Evolutionary conservation across 2,329 filamentous ascomycete species (phyloP), one percentile per base, ranked within the genome.

Genomic region (Alternaria consortialis): DNA sequence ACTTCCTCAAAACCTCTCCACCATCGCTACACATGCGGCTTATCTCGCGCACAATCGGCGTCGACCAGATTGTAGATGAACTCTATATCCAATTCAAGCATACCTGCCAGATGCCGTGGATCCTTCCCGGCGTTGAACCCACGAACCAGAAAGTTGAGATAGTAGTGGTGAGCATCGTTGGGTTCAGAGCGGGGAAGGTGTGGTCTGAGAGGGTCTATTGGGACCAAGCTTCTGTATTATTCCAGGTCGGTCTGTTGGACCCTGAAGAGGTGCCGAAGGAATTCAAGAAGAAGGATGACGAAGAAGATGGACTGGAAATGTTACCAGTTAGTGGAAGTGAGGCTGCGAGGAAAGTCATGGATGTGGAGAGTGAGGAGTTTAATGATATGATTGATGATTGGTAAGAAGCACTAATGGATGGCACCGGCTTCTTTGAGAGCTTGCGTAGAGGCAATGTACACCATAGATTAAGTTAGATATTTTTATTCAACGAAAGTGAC

Each of bases 51-150:
- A 89, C 87, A 0, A 79, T 86, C 3, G 87, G 86, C 17, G 79
- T 80, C 0, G 86, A 88, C 65, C 82, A 85, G 27, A 79, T 89
- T n/a, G 87, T 88, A 11, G 87, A 89, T 66, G 87, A 89, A 68
- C 77, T 89, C 17, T 83, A 84, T 64, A 71, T 87, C 7, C 80
- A 83, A 0, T 88, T 88, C 70, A 84, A 83, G 56, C 87, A 89
- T 67, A 85, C 84, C 0, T 79, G 82, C 31, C 79, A 83, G 36
- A 81, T 89, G 48, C 82, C 83, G 1, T 89, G 87, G 87, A 84
- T 89, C 62, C 78, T 89, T 1, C 87, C 87, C 0, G 85, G 83
- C 2, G 80, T 89, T 0, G 80, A 84, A 11, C 81, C 87, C 0
- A 89, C 87, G 1, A 81, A 85, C 59, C 83, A 84, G 55, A 80